A percentile compares a stretch with the other conserved stretches of the same genome.
Evolutionary conservation across 805 yeast species (phyloP).

Genomic region (Spathaspora gorwiae): DNA sequence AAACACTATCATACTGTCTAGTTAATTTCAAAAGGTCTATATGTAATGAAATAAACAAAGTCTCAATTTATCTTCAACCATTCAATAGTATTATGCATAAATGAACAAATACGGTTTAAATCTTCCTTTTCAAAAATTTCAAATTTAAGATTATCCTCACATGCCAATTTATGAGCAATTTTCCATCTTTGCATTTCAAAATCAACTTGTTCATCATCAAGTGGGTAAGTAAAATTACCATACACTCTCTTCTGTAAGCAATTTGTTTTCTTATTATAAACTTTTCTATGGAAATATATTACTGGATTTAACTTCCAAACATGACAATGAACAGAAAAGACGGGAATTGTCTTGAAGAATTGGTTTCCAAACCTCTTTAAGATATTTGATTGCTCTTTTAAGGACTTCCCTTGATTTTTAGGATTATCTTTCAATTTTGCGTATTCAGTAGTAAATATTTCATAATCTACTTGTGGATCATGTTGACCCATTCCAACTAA

Average conservation of each 20-base stretch:
- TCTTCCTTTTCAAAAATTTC: constrained; percentile 6
- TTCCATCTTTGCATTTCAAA: constrained; percentile 12
- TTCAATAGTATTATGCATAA: constrained; percentile 7
- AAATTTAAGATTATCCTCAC: constrained; percentile 9
- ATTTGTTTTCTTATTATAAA: constrained; percentile 4
- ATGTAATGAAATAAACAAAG: no score
- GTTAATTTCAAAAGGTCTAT: no score
- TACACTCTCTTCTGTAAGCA: constrained; percentile 10
- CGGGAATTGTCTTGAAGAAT: constrained; percentile 6
- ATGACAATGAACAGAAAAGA: constrained; percentile 12
- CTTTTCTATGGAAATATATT: constrained; percentile 3
- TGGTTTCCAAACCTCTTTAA: constrained; percentile 10
- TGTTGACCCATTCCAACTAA: constrained; percentile 34
- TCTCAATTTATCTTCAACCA: constrained; percentile 6
- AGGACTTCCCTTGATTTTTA: not conserved
- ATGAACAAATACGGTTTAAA: constrained; percentile 12
- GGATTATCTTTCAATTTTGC: constrained; percentile 1
- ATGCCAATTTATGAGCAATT: constrained; percentile 6
- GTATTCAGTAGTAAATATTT: constrained; percentile 6
- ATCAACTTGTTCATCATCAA: constrained; percentile 5
- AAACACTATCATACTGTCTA: no score
- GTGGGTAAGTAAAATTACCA: constrained; percentile 2
- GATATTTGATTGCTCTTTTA: constrained; percentile 16
- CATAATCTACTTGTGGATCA: constrained; percentile 21
- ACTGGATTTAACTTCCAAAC: constrained; percentile 16